A percentile compares a stretch with the other conserved stretches of the same genome.
Conservation (phyloP, 2,329 filamentous ascomycete genomes). For the Sphaceloma murrayae region DNA sequence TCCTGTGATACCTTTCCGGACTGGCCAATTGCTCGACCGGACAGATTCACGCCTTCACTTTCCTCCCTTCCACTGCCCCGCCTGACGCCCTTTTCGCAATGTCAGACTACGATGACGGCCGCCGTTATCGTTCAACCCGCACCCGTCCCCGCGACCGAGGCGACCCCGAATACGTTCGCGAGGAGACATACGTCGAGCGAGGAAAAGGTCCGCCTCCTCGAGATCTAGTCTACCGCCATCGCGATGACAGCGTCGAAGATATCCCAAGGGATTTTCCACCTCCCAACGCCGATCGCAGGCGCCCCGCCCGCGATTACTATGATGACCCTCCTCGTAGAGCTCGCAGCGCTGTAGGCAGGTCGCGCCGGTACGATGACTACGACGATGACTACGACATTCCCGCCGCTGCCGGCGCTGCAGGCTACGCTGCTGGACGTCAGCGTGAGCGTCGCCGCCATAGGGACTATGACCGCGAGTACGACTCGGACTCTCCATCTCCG, state of each 20-base stretch:
- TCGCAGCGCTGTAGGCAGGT: slow-evolving; percentile 48
- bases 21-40: not conserved
- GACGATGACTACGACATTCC: slow-evolving; percentile 40
- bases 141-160: slow-evolving; percentile 38
- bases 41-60: slow-evolving; percentile 3
- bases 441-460: slow-evolving; percentile 34
- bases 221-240: slow-evolving; percentile 44
- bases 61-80: slow-evolving; percentile 2
- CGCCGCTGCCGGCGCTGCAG: slow-evolving; percentile 35
- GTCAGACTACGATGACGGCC: slow-evolving; percentile 41
- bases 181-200: slow-evolving; percentile 41
- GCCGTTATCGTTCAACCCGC: slow-evolving; percentile 34
- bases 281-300: slow-evolving; percentile 37
- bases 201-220: slow-evolving; percentile 35
- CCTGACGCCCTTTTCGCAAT: slow-evolving; percentile 27
- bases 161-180: slow-evolving; percentile 43
- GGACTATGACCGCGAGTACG: slow-evolving; percentile 33
- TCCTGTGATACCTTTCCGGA: too few relatives aligned
- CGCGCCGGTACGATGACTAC: slow-evolving; percentile 45
- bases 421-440: slow-evolving; percentile 28
- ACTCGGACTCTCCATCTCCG: slow-evolving; percentile 36
- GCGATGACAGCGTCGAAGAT: slow-evolving; percentile 78
- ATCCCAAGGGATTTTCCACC: slow-evolving; percentile 77
- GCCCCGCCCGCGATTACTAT: slow-evolving; percentile 28
- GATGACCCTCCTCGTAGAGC: slow-evolving; percentile 48